These are phyloP conservation scores for Sphaerulina musiva DNA, from an alignment of 2,329 filamentous ascomycete species.

Conservation along the genomic window DNA sequence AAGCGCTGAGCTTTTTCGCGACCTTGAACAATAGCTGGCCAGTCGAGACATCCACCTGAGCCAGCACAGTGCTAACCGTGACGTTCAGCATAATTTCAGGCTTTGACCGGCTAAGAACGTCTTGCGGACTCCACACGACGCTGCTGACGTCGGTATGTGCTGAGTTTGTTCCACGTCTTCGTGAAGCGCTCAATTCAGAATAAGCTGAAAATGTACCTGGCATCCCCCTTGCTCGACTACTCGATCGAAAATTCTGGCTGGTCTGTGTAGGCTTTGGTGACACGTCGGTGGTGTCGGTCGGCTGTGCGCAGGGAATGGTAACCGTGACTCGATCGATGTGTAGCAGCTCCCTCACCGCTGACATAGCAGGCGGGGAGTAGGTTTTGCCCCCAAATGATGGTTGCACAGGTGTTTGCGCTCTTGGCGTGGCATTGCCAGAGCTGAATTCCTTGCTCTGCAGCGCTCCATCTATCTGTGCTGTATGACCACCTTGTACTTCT, in stretches of 20 bases:
- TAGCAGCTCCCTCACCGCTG: conserved; percentile 8
- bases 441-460: neutral
- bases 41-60: conserved; percentile 20
- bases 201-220: conserved; percentile 46
- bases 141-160: conserved; percentile 8
- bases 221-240: conserved; percentile 26
- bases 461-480: conserved; percentile 7
- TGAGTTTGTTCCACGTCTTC: conserved; percentile 7
- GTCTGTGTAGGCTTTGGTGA: neutral
- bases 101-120: neutral
- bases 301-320: conserved; percentile 1
- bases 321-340: conserved; percentile 28
- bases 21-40: conserved; percentile 19
- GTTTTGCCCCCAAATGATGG: neutral
- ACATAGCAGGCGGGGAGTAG: neutral
- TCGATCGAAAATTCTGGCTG: neutral
- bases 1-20: neutral
- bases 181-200: conserved; percentile 35
- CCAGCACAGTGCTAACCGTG: conserved; percentile 13
- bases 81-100: conserved; percentile 7
- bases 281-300: neutral
- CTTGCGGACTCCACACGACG: conserved; percentile 1
- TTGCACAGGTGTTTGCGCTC: conserved; percentile 20
- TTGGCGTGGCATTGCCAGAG: conserved; percentile 27
- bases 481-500: neutral